Evolutionary conservation across 2,329 filamentous ascomycete genomes (phyloP).

Genomic region (Aciculosporium take): DNA sequence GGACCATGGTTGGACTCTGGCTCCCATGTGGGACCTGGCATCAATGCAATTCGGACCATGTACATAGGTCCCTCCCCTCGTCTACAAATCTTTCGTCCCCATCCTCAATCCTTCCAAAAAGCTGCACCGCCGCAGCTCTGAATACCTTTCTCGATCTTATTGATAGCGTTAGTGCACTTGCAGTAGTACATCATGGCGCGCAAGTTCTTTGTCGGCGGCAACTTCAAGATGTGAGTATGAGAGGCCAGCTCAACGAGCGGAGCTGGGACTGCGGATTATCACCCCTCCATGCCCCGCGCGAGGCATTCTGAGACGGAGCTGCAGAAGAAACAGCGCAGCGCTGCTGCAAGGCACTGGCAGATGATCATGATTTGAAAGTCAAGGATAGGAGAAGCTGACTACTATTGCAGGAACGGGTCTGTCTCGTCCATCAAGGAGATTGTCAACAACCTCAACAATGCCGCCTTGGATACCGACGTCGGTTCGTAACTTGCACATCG

Average conservation of each 20-base stretch:
- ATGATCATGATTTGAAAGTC: neutral
- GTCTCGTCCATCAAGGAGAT: conserved; percentile 81
- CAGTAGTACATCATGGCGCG: conserved; percentile 53
- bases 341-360: neutral
- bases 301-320: conserved; percentile 8
- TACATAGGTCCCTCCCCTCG: neutral
- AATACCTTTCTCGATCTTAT: neutral
- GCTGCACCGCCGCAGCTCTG: neutral
- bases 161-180: neutral
- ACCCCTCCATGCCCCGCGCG: conserved; percentile 13
- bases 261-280: conserved; percentile 7
- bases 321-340: conserved; percentile 19
- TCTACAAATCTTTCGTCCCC: neutral
- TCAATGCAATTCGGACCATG: neutral
- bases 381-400: neutral
- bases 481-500: conserved; percentile 49
- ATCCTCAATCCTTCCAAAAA: neutral
- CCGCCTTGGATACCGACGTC: conserved; percentile 61
- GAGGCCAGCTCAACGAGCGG: neutral
- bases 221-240: conserved; percentile 89
- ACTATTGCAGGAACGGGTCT: conserved; percentile 67
- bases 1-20: neutral
- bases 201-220: conserved; percentile 95
- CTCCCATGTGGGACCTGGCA: neutral
- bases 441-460: conserved; percentile 75